Evolutionary conservation across 75 land plant genomes (phyloP).

Genomic region (Isoetes taiwanensis): DNA sequence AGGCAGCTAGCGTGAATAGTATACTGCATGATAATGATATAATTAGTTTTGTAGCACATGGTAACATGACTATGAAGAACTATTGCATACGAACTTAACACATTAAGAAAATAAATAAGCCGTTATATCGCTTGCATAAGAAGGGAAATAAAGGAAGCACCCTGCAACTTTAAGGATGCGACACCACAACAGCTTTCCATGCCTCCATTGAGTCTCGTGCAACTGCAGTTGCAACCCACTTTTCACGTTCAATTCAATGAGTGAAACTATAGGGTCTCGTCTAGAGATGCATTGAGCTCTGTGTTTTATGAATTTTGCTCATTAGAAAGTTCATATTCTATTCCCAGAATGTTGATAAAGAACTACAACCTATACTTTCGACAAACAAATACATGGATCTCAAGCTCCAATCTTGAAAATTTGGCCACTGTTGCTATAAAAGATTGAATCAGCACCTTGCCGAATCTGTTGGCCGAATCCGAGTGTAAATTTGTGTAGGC

Average conservation of each 20-base stretch:
- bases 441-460: too few relatives aligned
- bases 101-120: not conserved
- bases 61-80: not conserved
- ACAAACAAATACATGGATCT: too few relatives aligned
- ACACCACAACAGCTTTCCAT: constrained; percentile 79
- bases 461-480: too few relatives aligned
- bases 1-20: constrained; percentile 46
- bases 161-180: constrained; percentile 71
- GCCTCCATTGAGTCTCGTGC: constrained; percentile 58
- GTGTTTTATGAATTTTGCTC: too few relatives aligned
- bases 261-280: constrained; percentile 59
- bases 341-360: too few relatives aligned
- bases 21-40: constrained; percentile 32
- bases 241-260: constrained; percentile 57
- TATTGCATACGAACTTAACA: not conserved
- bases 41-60: not conserved
- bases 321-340: too few relatives aligned
- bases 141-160: constrained; percentile 18
- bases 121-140: too few relatives aligned
- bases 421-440: too few relatives aligned
- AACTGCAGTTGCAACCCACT: constrained; percentile 60
- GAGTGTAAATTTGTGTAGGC: too few relatives aligned
- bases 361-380: constrained; percentile 50
- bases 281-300: constrained; percentile 52
- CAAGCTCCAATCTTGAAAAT: too few relatives aligned